Evolutionary conservation across 2,329 filamentous ascomycete genomes (phyloP).

Genomic region (Fusarium scirpi): DNA sequence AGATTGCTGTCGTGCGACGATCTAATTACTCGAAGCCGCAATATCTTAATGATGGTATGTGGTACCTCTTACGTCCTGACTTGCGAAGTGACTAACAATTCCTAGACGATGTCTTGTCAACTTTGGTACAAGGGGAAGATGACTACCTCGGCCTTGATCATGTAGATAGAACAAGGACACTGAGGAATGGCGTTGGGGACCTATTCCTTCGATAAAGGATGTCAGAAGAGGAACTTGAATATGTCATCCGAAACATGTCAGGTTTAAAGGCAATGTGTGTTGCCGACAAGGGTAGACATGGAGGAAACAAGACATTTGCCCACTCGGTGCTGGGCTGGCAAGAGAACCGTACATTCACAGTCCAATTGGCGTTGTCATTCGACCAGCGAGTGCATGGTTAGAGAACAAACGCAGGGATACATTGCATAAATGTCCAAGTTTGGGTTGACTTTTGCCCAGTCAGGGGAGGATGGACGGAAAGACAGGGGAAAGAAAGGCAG

Average conservation of each 20-base stretch:
- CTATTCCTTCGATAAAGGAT: conserved; percentile 66
- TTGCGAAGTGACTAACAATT: conserved; percentile 36
- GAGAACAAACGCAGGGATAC: conserved; percentile 17
- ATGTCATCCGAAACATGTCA: conserved; percentile 16
- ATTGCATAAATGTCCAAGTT: conserved; percentile 5
- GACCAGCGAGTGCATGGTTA: conserved; percentile 4
- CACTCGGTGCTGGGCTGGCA: conserved; percentile 13
- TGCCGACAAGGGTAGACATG: conserved; percentile 9
- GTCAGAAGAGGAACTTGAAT: conserved; percentile 2
- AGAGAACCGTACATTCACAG: conserved; percentile 24
- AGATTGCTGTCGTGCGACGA: conserved; percentile 85
- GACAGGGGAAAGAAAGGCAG: conserved; percentile 10
- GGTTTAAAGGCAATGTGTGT: conserved; percentile 13
- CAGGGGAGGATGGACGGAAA: conserved; percentile 12
- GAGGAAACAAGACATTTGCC: conserved; percentile 28
- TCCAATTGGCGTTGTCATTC: conserved; percentile 8
- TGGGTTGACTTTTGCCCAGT: conserved; percentile 6
- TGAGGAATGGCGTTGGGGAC: conserved; percentile 71
- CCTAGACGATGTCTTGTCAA: conserved; percentile 70
- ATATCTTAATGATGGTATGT: conserved; percentile 85
- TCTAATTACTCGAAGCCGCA: conserved; percentile 80
- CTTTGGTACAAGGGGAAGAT: conserved; percentile 64
- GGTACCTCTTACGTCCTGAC: background rate
- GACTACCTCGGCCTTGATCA: conserved; percentile 75
- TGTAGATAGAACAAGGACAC: conserved; percentile 68